These are phyloP conservation scores for Viridothelium virens DNA, from an alignment of 495 filamentous ascomycete species.

Conservation along the genomic window DNA sequence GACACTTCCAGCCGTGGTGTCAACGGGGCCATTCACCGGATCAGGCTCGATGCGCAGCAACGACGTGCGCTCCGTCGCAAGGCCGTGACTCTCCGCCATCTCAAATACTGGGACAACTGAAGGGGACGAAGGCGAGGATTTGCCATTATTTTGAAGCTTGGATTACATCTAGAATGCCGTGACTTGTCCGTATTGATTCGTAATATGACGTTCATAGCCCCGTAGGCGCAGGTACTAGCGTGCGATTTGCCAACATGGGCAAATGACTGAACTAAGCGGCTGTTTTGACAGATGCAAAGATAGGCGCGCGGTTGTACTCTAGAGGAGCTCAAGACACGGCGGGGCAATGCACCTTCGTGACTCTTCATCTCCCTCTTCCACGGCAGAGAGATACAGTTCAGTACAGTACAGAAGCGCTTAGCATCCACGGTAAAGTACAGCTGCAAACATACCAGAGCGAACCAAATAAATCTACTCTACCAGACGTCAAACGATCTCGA, in stretches of 20 bases:
- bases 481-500: background rate
- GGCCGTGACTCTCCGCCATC: background rate
- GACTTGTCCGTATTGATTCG: background rate
- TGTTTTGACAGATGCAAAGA: background rate
- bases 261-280: background rate
- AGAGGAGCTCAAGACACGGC: no score
- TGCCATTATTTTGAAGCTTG: conserved; percentile 5
- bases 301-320: background rate
- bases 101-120: background rate
- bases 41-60: conserved; percentile 5
- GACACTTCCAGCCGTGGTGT: background rate
- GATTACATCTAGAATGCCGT: background rate
- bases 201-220: background rate
- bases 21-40: background rate
- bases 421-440: no score
- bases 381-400: background rate
- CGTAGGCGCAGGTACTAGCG: background rate
- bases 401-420: background rate
- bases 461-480: background rate
- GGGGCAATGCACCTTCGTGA: background rate
- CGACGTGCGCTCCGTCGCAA: conserved; percentile 7
- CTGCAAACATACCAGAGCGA: background rate
- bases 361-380: background rate
- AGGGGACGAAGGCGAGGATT: background rate
- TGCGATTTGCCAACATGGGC: background rate